Conservation (phyloP, 2,329 filamentous ascomycete species). For the Trichoderma sp. region DNA sequence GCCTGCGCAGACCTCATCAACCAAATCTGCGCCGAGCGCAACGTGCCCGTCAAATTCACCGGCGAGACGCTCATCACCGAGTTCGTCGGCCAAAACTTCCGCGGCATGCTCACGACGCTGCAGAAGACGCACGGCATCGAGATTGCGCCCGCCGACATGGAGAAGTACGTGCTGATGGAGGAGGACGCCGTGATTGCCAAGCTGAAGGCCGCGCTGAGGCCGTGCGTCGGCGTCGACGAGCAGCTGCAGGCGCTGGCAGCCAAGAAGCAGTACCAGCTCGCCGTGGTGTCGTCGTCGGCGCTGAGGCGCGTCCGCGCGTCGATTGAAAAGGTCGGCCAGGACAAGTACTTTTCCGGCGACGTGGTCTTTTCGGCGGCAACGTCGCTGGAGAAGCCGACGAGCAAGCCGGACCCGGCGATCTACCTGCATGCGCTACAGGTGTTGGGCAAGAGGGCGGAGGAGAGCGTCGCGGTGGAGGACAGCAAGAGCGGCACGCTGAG, state of each 20-base stretch:
- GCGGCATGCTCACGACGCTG: constrained; percentile 80
- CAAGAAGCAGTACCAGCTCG: constrained; percentile 67
- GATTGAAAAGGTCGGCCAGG: constrained; percentile 76
- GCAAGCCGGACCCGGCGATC: constrained; percentile 88
- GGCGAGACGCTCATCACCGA: constrained; percentile 76
- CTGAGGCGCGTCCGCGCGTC: constrained; percentile 75
- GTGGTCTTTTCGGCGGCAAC: constrained; percentile 81
- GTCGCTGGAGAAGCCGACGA: constrained; percentile 75
- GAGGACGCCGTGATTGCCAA: constrained; percentile 83
- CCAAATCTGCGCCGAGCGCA: constrained; percentile 71
- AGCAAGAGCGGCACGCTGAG: constrained; percentile 82
- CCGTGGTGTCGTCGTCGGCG: constrained; percentile 81
- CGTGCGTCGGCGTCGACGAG: constrained; percentile 68
- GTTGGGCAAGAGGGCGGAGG: constrained; percentile 68
- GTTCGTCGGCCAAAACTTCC: constrained; percentile 94
- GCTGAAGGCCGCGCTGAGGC: constrained; percentile 66
- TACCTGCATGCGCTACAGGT: constrained; percentile 77
- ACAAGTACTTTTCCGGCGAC: constrained; percentile 75
- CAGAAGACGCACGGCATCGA: constrained; percentile 75
- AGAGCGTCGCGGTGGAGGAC: constrained; percentile 84
- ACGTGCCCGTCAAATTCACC: constrained; percentile 69
- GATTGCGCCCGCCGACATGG: constrained; percentile 67
- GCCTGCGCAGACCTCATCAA: constrained; percentile 89
- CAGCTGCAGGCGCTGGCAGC: constrained; percentile 66
- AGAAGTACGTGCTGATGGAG: constrained; percentile 73